Base-by-base conservation (phyloP, 768 basidiomycete genomes). In the Chalciporus sphaerocephalus region DNA sequence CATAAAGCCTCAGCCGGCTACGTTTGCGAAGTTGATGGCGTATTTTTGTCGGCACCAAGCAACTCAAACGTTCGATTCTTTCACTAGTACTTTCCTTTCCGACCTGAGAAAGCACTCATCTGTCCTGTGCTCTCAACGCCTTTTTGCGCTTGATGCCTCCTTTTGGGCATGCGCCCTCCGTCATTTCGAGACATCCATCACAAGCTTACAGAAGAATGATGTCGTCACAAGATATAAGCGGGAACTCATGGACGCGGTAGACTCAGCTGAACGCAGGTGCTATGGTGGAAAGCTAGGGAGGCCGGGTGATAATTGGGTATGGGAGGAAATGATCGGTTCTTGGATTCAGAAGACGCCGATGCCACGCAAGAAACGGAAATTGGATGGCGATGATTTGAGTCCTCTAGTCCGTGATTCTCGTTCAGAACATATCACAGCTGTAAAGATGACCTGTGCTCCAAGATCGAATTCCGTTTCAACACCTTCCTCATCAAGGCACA, bases 101-200 rank as follows among this genome's bases (percentile, higher is more conserved):
- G 38, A 56, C 52, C 59, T 47, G 33, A 49, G 51, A n/a, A 44
- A 39, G 20, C 63, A 61, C 25, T 67, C 66, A 1, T 49, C 44
- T 3, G 44, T 56, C 10, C 57, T 81, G 13, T 58, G 62, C 16
- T 57, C 56, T 0, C 62, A 68, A 33, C 58, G 58, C 16, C 55
- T 79, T 13, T 64, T 68, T 6, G 62, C 52, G 6, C 65, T 77
- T 15, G 76, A 79, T 42, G 75, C 77, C 8, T 76, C 76, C 8
- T 53, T 81, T 18, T 81, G 75, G 73, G 68, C 71, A 13, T 76
- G 74, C 44, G 72, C 72, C 5, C 72, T 80, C 18, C 66, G 61
- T 30, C 66, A 74, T 46, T 64, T 79, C 42, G 79, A 81, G 47
- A 56, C 61, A 33, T 55, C 54, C 22, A 44, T 65, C 33, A 46